Evolutionary conservation across 2,329 filamentous ascomycete genomes (phyloP).

Genomic region (Eurotiales sp.): DNA sequence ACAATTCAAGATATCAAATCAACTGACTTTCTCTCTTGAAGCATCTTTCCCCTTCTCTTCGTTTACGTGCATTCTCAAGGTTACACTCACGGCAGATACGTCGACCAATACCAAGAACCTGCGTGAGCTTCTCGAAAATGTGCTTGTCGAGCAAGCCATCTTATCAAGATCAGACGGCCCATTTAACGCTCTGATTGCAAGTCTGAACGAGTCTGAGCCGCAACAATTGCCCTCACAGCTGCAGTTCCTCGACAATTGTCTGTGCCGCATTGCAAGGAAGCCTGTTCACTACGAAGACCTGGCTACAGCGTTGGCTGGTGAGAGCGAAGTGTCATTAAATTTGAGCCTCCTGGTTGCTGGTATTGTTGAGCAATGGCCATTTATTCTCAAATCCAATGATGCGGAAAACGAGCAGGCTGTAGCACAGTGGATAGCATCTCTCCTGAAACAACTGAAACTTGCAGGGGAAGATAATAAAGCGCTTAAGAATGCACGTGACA

Average conservation of each 20-base stretch:
- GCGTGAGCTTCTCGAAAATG: slow-evolving; percentile 29
- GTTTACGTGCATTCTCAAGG: slow-evolving; percentile 39
- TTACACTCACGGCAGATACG: slow-evolving; percentile 29
- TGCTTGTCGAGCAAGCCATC: slow-evolving; percentile 36
- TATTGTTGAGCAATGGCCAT: slow-evolving; percentile 74
- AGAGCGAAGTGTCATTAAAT: slow-evolving; percentile 36
- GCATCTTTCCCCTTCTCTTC: slow-evolving; percentile 40
- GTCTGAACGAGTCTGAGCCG: slow-evolving; percentile 32
- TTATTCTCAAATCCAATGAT: slow-evolving; percentile 53
- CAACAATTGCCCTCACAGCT: slow-evolving; percentile 40
- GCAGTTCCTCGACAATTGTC: slow-evolving; percentile 81
- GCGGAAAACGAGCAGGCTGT: slow-evolving; percentile 46
- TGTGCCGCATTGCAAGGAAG: slow-evolving; percentile 68
- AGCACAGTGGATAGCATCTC: slow-evolving; percentile 56
- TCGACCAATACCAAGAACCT: slow-evolving; percentile 31
- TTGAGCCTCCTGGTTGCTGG: slow-evolving; percentile 68
- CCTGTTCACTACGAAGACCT: slow-evolving; percentile 75
- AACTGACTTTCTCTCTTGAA: slow-evolving; percentile 11
- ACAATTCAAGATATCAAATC: slow-evolving; percentile 13
- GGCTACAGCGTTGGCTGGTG: slow-evolving; percentile 34
- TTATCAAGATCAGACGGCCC: slow-evolving; percentile 28
- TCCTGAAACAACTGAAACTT: slow-evolving; percentile 54
- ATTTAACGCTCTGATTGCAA: slow-evolving; percentile 36
- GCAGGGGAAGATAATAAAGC: slow-evolving; percentile 49
- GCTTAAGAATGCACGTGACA: slow-evolving; percentile 45